Conservation (phyloP, 192 early-diverging fungal genomes). For the Pilaira anomala region DNA sequence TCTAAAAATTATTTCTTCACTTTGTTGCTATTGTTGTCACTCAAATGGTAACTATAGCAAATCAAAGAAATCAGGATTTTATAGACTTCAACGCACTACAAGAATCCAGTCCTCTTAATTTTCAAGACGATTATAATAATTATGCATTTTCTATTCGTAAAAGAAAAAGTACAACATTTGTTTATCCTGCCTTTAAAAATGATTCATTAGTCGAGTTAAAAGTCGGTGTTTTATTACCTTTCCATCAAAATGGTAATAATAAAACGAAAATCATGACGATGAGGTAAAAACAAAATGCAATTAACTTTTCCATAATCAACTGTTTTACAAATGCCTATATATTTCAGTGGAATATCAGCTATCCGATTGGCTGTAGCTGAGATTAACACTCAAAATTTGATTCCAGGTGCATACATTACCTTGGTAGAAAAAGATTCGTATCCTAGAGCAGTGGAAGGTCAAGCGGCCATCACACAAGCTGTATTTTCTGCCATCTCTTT, state of each 20-base stretch:
- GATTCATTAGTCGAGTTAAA: slow-evolving; percentile 20
- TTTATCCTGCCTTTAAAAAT: slow-evolving; percentile 8
- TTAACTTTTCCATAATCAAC: neutral
- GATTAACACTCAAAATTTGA: slow-evolving; percentile 46
- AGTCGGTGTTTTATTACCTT: slow-evolving; percentile 34
- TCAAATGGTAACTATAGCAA: neutral
- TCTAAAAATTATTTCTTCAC: neutral
- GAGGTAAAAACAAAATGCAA: slow-evolving; percentile 15
- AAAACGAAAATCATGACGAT: slow-evolving; percentile 32
- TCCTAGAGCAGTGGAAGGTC: slow-evolving; percentile 37
- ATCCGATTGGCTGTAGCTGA: slow-evolving; percentile 46
- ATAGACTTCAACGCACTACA: neutral
- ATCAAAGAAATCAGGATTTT: neutral
- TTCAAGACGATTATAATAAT: slow-evolving; percentile 22
- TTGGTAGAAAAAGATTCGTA: slow-evolving; percentile 49
- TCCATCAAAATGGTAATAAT: slow-evolving; percentile 34
- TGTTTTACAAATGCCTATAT: neutral
- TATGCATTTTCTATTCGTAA: slow-evolving; percentile 18
- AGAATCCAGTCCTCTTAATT: neutral
- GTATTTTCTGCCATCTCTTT: slow-evolving; percentile 47
- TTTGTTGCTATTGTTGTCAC: neutral
- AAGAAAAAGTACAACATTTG: slow-evolving; percentile 21
- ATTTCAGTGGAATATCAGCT: slow-evolving; percentile 43
- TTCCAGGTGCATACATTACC: slow-evolving; percentile 49
- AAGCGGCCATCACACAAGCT: slow-evolving; percentile 44